Conservation (phyloP, 495 filamentous ascomycete genomes). For the Tuber indicum region DNA sequence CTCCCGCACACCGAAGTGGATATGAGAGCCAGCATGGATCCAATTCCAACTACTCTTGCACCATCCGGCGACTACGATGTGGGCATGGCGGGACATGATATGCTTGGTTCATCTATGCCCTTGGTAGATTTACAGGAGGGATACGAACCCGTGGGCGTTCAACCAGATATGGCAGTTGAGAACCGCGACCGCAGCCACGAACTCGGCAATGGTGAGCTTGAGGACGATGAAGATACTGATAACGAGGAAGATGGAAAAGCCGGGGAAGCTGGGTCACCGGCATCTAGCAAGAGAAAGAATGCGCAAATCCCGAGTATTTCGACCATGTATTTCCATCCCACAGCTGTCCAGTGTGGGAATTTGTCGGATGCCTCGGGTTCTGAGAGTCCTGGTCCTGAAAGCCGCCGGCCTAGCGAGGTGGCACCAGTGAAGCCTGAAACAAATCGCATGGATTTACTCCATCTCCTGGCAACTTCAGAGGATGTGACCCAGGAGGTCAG, state of each 20-base stretch:
- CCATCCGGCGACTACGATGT: slow-evolving; percentile 16
- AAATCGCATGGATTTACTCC: slow-evolving; percentile 40
- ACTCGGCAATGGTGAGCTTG: slow-evolving; percentile 21
- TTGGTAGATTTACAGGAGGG: slow-evolving; percentile 18
- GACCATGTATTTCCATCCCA: slow-evolving; percentile 39
- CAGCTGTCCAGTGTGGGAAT: slow-evolving; percentile 34
- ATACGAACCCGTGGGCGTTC: slow-evolving; percentile 6
- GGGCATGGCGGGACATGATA: slow-evolving; percentile 15
- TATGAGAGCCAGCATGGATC: slow-evolving; percentile 19
- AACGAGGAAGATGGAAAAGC: slow-evolving; percentile 23
- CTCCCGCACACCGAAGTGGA: slow-evolving; percentile 9
- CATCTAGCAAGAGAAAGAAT: slow-evolving; percentile 21
- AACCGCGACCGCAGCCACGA: not conserved
- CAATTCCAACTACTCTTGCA: slow-evolving; percentile 29
- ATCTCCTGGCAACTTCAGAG: slow-evolving; percentile 21
- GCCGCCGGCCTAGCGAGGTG: slow-evolving; percentile 30
- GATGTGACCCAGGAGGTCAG: slow-evolving; percentile 31
- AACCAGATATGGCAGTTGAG: not conserved
- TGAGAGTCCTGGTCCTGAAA: slow-evolving; percentile 28
- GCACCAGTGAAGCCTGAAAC: slow-evolving; percentile 15
- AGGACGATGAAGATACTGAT: slow-evolving; percentile 20
- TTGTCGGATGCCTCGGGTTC: slow-evolving; percentile 30
- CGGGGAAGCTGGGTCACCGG: slow-evolving; percentile 14
- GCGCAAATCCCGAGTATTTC: slow-evolving; percentile 20
- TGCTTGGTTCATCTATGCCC: slow-evolving; percentile 18